Evolutionary conservation across 176 grass and related monocot genomes (phyloP).

Genomic region (Phoenix roebelenii): DNA sequence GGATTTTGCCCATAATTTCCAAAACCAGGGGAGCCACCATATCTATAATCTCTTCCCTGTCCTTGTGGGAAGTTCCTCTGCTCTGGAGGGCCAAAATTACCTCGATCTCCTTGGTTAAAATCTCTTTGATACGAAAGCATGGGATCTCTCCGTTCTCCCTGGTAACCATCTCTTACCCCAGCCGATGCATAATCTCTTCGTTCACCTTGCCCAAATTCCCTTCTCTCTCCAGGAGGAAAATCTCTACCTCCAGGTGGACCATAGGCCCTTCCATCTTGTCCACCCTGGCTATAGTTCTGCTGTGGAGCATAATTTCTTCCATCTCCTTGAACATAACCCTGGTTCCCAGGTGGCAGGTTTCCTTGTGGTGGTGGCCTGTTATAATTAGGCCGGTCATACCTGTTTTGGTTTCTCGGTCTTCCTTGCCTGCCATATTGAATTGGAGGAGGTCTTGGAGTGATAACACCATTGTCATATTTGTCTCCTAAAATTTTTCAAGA

Average conservation of each 20-base stretch:
- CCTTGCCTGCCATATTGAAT: constrained; percentile 52
- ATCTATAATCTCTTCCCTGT: constrained; percentile 24
- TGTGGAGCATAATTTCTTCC: constrained; percentile 25
- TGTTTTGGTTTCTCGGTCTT: constrained; percentile 35
- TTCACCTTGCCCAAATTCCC: constrained; percentile 16
- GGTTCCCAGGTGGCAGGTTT: not conserved
- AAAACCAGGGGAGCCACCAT: constrained; percentile 25
- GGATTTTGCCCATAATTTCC: constrained; percentile 25
- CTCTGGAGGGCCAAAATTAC: constrained; percentile 44
- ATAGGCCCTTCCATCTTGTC: constrained; percentile 37
- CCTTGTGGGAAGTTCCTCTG: constrained; percentile 39
- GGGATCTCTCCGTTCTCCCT: constrained; percentile 9
- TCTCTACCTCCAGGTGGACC: constrained; percentile 18
- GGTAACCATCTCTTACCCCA: constrained; percentile 1
- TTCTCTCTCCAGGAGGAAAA: constrained; percentile 10
- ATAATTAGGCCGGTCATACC: constrained; percentile 30
- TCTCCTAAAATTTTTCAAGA: constrained; percentile 45
- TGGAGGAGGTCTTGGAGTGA: constrained; percentile 72
- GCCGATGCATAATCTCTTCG: not conserved
- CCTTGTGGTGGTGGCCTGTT: constrained; percentile 37
- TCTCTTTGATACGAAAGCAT: constrained; percentile 30
- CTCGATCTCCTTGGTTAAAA: constrained; percentile 36
- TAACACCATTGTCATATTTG: constrained; percentile 83
- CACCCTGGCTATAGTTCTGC: constrained; percentile 40
- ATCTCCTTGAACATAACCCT: constrained; percentile 16